phyloP scores from a whole-genome alignment of 345 rosid genomes.

The Eucalyptus victrix region DNA sequence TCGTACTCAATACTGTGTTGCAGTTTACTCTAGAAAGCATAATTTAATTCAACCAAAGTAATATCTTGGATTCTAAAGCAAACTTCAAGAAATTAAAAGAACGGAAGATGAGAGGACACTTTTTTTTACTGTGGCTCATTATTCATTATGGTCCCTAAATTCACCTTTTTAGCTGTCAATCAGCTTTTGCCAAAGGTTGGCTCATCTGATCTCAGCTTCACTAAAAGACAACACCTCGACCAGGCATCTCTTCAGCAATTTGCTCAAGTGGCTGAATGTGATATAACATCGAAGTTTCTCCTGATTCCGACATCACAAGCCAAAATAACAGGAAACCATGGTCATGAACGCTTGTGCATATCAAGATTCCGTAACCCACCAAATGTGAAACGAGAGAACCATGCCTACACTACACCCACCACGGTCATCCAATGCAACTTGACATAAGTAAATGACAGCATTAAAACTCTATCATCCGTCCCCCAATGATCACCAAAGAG shows the following conservation, averaged over 20 bases:
- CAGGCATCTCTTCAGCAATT: background rate
- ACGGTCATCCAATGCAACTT: background rate
- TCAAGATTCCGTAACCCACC: background rate
- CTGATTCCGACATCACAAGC: background rate
- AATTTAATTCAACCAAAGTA: background rate
- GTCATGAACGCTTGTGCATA: background rate
- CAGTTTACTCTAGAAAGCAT: background rate
- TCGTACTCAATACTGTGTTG: background rate
- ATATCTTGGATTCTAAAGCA: background rate
- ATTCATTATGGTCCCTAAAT: background rate
- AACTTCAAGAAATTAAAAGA: background rate
- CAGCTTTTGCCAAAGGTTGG: background rate
- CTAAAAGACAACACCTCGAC: background rate
- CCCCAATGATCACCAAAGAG: background rate
- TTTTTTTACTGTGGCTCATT: background rate
- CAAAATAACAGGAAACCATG: background rate
- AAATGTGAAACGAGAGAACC: background rate
- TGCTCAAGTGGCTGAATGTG: background rate
- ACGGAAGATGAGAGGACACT: background rate
- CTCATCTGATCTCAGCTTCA: background rate
- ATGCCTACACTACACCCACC: background rate
- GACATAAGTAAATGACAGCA: background rate
- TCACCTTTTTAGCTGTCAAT: background rate
- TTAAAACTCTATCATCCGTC: background rate
- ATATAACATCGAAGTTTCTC: background rate